Evolutionary conservation across 495 filamentous ascomycete genomes (phyloP).

Genomic region (Saxophila tyrrhenica): DNA sequence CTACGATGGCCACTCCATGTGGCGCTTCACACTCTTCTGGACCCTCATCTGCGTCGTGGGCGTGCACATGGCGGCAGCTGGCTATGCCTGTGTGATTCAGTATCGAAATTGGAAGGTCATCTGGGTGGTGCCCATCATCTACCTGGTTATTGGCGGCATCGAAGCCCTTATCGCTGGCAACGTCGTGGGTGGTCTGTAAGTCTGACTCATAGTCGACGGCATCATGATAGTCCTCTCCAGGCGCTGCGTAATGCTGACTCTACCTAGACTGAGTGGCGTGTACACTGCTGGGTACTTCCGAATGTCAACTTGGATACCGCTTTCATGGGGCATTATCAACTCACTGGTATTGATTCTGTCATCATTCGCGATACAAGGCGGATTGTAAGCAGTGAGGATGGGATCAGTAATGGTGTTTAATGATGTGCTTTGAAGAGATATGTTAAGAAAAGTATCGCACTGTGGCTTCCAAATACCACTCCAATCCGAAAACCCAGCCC

Average conservation of each 20-base stretch:
- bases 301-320: conserved; percentile 97
- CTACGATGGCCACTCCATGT: conserved; percentile 70
- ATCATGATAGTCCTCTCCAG: background rate
- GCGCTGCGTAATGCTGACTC: background rate
- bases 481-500: background rate
- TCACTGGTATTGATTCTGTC: conserved; percentile 81
- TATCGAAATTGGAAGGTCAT: conserved; percentile 58
- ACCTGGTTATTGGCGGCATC: conserved; percentile 58
- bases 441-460: no score
- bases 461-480: background rate
- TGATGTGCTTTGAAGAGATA: background rate
- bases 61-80: conserved; percentile 58
- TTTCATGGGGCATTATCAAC: conserved; percentile 87
- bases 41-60: conserved; percentile 59
- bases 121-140: conserved; percentile 66
- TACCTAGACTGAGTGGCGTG: conserved; percentile 66
- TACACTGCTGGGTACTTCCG: conserved; percentile 80
- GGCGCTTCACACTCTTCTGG: conserved; percentile 88
- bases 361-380: conserved; percentile 92
- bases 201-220: conserved; percentile 16
- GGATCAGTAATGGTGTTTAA: background rate
- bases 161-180: conserved; percentile 82
- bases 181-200: conserved; percentile 79
- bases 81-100: conserved; percentile 61
- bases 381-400: conserved; percentile 44